These are phyloP conservation scores for Silene noctiflora DNA, from an alignment of 179 eudicot species.

Conservation along the genomic window DNA sequence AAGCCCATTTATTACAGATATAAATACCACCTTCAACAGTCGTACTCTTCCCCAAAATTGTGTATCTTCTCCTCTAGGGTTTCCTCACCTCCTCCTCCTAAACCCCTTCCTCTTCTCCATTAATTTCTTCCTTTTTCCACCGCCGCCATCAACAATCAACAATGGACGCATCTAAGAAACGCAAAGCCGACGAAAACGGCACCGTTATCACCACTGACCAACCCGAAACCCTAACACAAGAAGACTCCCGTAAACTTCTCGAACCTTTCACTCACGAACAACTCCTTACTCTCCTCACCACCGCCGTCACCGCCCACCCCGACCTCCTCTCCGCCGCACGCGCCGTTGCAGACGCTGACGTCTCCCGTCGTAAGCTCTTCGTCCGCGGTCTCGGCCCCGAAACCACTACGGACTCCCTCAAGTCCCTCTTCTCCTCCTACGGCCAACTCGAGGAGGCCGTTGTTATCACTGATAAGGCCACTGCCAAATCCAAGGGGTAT, in stretches of 20 bases:
- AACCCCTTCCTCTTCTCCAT: too few relatives aligned
- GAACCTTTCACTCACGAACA: slow-evolving; percentile 36
- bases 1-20: too few relatives aligned
- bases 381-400: slow-evolving; percentile 43
- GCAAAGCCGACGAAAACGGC: slow-evolving; percentile 47
- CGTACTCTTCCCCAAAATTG: too few relatives aligned
- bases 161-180: slow-evolving; percentile 42
- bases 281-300: slow-evolving; percentile 32
- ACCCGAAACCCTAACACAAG: slow-evolving; percentile 30
- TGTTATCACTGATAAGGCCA: slow-evolving; percentile 34
- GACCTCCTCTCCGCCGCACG: slow-evolving; percentile 38
- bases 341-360: slow-evolving; percentile 39
- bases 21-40: too few relatives aligned
- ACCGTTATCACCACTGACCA: neutral
- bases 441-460: slow-evolving; percentile 44
- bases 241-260: slow-evolving; percentile 38
- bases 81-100: too few relatives aligned
- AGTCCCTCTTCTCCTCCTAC: slow-evolving; percentile 25
- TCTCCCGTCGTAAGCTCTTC: slow-evolving; percentile 39
- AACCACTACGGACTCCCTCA: slow-evolving; percentile 36
- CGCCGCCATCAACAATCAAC: neutral
- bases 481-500: slow-evolving; percentile 41
- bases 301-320: slow-evolving; percentile 36
- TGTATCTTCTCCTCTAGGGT: too few relatives aligned
- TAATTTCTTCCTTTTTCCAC: too few relatives aligned